These are phyloP conservation scores for Sphagnum magellanicum DNA, from an alignment of 228 moss, liverwort and hornwort species.

Conservation along the genomic window DNA sequence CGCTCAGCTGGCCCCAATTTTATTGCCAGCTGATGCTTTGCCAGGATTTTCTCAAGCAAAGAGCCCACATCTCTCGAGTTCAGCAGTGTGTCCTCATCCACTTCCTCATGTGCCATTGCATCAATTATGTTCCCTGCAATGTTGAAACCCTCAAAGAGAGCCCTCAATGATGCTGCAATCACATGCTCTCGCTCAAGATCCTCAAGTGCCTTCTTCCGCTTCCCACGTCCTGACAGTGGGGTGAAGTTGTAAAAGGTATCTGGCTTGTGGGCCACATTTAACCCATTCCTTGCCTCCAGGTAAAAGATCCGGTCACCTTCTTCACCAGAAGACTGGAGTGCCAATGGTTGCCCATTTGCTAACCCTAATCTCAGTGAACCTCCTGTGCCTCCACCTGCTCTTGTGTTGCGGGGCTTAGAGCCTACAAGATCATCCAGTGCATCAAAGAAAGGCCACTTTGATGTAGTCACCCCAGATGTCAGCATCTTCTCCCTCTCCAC, in stretches of 20 bases:
- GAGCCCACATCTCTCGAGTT: background rate
- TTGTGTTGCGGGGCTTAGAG: too few relatives aligned
- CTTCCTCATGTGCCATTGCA: background rate
- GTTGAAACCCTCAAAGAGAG: background rate
- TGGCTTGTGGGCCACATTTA: background rate
- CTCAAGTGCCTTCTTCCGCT: background rate
- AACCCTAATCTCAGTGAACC: too few relatives aligned
- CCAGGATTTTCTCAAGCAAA: background rate
- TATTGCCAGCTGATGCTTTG: background rate
- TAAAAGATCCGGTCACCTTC: background rate
- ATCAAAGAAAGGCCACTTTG: too few relatives aligned
- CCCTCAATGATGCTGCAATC: background rate
- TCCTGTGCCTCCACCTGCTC: too few relatives aligned
- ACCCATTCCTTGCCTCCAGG: background rate
- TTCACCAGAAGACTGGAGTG: background rate
- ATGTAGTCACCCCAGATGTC: too few relatives aligned
- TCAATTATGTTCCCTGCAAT: background rate
- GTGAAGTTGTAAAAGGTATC: background rate
- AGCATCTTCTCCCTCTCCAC: too few relatives aligned
- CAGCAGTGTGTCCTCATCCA: background rate
- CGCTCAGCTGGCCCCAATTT: background rate
- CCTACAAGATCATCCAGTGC: too few relatives aligned
- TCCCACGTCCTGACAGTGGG: background rate
- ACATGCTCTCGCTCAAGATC: background rate
- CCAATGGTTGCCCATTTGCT: background rate